phyloP scores from a whole-genome alignment of 768 basidiomycete species.

The Lactarius vividus region DNA sequence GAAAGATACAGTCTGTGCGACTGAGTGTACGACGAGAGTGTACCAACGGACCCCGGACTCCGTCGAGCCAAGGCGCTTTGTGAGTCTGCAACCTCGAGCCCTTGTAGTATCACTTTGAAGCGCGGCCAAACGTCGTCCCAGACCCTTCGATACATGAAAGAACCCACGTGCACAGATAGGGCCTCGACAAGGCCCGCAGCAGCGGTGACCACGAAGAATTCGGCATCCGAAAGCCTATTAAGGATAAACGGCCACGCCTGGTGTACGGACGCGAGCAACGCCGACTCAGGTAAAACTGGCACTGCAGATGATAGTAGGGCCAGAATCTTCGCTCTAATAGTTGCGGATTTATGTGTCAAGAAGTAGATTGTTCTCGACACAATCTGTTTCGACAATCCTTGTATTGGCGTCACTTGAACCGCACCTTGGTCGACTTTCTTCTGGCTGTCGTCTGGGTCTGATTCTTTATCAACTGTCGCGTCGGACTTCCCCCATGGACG shows the following conservation, averaged over 20 bases:
- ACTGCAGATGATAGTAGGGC: conserved; percentile 70
- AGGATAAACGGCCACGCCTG: conserved; percentile 93
- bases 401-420: conserved; percentile 62
- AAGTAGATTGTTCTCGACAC: conserved; percentile 85
- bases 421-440: conserved; percentile 41
- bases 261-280: conserved; percentile 82
- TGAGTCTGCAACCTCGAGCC: conserved; percentile 61
- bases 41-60: conserved; percentile 49
- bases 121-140: conserved; percentile 95
- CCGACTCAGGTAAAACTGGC: conserved; percentile 65
- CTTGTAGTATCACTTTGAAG: conserved; percentile 58
- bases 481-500: conserved; percentile 51
- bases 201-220: conserved; percentile 77
- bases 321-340: conserved; percentile 83
- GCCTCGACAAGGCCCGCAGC: conserved; percentile 72
- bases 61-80: conserved; percentile 64
- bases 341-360: conserved; percentile 84
- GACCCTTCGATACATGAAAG: conserved; percentile 80
- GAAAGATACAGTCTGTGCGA: conserved; percentile 81
- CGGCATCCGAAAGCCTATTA: conserved; percentile 70
- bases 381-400: conserved; percentile 79
- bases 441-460: conserved; percentile 27
- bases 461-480: conserved; percentile 29
- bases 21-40: conserved; percentile 72
- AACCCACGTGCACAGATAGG: conserved; percentile 67